A percentile compares a stretch with the other conserved stretches of the same genome.
Conservation (phyloP, 2,329 filamentous ascomycete genomes). For the Pezicula rhizophila region DNA sequence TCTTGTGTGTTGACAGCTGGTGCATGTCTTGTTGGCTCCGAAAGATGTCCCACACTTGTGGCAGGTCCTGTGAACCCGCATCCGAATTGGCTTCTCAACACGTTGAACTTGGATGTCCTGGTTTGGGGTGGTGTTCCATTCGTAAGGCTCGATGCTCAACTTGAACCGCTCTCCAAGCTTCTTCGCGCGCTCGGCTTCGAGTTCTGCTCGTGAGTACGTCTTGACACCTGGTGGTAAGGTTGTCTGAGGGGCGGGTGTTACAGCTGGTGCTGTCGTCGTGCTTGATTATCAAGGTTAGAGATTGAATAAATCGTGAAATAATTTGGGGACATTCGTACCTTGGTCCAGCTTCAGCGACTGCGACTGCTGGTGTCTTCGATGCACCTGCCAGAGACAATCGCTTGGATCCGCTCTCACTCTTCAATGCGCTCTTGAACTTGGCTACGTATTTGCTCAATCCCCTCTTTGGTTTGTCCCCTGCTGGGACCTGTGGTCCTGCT, state of each 20-base stretch:
- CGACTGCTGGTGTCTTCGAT: background rate
- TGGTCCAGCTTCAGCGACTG: background rate
- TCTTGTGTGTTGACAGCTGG: constrained; percentile 69
- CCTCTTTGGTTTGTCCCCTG: background rate
- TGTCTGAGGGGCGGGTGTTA: background rate
- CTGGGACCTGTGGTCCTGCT: constrained; percentile 1
- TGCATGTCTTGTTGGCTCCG: constrained; percentile 65
- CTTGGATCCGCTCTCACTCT: background rate
- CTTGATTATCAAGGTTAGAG: background rate
- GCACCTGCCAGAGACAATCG: background rate
- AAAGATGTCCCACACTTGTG: constrained; percentile 75
- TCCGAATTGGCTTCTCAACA: constrained; percentile 69
- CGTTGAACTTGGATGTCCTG: constrained; percentile 32
- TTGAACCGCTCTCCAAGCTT: constrained; percentile 31
- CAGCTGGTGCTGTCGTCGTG: background rate
- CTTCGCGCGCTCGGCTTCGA: constrained; percentile 26
- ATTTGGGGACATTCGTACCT: background rate
- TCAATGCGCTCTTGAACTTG: constrained; percentile 1
- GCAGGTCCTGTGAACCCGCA: constrained; percentile 73
- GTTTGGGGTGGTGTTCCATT: constrained; percentile 18
- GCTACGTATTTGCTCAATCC: constrained; percentile 3
- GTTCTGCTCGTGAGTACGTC: constrained; percentile 8
- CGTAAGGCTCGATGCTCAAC: constrained; percentile 28
- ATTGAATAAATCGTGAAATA: too few species aligned
- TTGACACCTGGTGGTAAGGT: background rate